Evolutionary conservation across 768 basidiomycete species (phyloP).

Genomic region (Trametes cubensis): DNA sequence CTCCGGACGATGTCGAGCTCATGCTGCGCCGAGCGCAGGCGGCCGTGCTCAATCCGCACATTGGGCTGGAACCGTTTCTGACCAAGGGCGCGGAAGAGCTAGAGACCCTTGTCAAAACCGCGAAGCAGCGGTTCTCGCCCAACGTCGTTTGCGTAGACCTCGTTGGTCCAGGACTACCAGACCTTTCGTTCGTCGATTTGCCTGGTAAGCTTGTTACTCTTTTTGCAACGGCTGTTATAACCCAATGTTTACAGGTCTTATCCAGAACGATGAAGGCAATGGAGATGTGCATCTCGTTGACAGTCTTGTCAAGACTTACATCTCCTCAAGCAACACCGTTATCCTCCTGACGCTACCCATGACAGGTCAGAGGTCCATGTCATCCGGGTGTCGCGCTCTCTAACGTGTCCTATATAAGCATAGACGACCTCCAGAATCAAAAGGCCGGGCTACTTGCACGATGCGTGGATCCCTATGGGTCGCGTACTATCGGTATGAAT

Average conservation of each 20-base stretch:
- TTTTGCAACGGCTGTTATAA: background rate
- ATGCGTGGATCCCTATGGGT: conserved; percentile 48
- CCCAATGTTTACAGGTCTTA: conserved; percentile 42
- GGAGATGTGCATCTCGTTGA: conserved; percentile 47
- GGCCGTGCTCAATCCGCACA: conserved; percentile 53
- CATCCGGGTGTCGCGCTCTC: background rate
- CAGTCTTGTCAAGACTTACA: conserved; percentile 51
- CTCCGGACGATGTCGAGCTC: conserved; percentile 48
- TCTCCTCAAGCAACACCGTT: conserved; percentile 49
- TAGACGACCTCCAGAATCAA: conserved; percentile 65
- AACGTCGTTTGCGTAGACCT: conserved; percentile 35
- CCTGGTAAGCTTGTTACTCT: conserved; percentile 26
- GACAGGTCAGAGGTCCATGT: conserved; percentile 42
- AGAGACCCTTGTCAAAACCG: background rate
- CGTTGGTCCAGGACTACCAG: conserved; percentile 30
- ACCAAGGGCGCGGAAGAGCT: conserved; percentile 1
- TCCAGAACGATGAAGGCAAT: conserved; percentile 50
- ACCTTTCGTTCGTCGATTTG: conserved; percentile 34
- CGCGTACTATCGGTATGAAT: conserved; percentile 53
- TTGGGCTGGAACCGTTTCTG: conserved; percentile 31
- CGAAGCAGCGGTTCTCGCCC: conserved; percentile 26
- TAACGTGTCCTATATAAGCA: background rate
- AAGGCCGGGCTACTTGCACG: conserved; percentile 52
- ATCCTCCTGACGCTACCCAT: conserved; percentile 58
- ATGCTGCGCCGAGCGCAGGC: conserved; percentile 63